Evolutionary conservation across 345 rosid species (phyloP), one percentile per base, ranked within the genome.

Genomic region (Draba incana): DNA sequence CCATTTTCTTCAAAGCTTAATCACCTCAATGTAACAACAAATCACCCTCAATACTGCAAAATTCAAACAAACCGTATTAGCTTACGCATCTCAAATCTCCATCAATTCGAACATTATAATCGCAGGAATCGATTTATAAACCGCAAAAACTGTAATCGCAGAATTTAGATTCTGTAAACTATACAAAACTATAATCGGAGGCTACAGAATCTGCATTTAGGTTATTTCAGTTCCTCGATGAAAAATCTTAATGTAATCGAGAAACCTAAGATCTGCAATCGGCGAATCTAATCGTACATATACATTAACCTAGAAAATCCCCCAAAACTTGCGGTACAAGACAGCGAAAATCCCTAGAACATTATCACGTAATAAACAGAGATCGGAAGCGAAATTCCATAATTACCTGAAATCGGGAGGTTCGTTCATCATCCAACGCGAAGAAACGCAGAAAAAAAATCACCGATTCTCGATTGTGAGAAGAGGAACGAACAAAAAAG

Each of bases 1-100:
- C 76, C 99, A 94, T 94, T 78, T 35, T 8, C 39, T 33, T 6
- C 37, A 33, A 33, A 33, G 37, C 37, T 33, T 20, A 20, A 20
- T 33, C 37, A 33, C 37, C 37, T 33, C 37, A 33, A 33, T 33
- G 37, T 33, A 33, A 33, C 37, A 33, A 33, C 37, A 33, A 33
- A 33, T 33, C 37, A 33, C 31, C 6, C 8, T 33, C 37, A 33
- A 33, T 33, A 5, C 37, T 6, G 37, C 37, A 6, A 33, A 33
- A 31, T 61, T 41, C 68, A 62, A 52, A 31, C 33, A 28, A 54
- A 33, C 61, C 28, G 27, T n/a, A 61, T 70, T 1, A 60, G 60
- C 42, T 23, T 30, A 60, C 23, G 10, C 16, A 48, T 41, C 9
- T 3, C 33, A 11, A 48, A 67, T 25, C 13, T 33, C 4, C 20